phyloP scores from a whole-genome alignment of 495 filamentous ascomycete species.

The Aspergillus conjunctus region DNA sequence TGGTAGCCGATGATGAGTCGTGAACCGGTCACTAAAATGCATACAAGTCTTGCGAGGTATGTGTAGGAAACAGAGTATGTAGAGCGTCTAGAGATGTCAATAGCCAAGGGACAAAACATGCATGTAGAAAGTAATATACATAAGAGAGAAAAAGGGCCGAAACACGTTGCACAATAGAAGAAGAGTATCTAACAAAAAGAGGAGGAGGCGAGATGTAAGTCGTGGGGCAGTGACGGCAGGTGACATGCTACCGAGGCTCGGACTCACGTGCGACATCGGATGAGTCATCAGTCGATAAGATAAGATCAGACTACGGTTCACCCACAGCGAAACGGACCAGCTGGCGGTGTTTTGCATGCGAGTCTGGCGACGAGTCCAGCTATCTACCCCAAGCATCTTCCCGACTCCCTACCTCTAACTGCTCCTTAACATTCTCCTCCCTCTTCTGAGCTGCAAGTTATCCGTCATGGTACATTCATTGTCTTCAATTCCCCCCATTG shows the following conservation, averaged over 20 bases:
- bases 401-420: conserved; percentile 5
- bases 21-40: neutral
- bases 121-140: conserved; percentile 6
- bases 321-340: conserved; percentile 33
- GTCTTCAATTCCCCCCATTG: conserved; percentile 4
- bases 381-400: conserved; percentile 12
- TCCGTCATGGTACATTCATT: conserved; percentile 17
- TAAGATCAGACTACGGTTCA: conserved; percentile 32
- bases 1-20: conserved; percentile 38
- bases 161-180: conserved; percentile 6
- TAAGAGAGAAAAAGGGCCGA: neutral
- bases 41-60: neutral
- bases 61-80: neutral
- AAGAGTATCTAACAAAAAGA: conserved; percentile 3
- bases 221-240: conserved; percentile 25
- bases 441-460: conserved; percentile 13
- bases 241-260: conserved; percentile 34
- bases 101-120: neutral
- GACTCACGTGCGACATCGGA: conserved; percentile 22
- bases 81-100: neutral
- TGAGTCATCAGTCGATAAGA: conserved; percentile 40
- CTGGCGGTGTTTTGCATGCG: conserved; percentile 33
- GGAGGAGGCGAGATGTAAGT: conserved; percentile 1
- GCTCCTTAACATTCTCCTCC: neutral
- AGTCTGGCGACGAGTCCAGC: conserved; percentile 12